A percentile compares a stretch with the other conserved stretches of the same genome.
These are phyloP conservation scores for Trypanosoma congolense DNA, from an alignment of 208 protist genomes.

Conservation along the genomic window DNA sequence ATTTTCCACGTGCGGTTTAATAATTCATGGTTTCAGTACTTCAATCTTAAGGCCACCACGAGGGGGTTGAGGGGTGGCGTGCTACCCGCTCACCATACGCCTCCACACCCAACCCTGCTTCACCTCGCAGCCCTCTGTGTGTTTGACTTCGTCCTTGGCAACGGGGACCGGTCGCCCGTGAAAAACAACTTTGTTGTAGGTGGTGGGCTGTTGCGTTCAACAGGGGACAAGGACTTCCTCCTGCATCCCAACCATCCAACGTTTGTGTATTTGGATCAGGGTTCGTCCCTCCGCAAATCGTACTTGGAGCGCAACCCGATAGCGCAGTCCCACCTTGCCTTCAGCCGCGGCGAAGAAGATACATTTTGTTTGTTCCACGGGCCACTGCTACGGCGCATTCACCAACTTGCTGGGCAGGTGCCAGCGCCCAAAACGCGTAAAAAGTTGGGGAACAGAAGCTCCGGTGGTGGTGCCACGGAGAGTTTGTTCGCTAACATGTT, in stretches of 20 bases:
- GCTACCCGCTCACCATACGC: neutral
- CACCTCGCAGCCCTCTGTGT: conserved; percentile 29
- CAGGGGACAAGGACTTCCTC: neutral
- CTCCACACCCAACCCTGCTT: conserved; percentile 9
- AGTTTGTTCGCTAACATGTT: conserved; percentile 3
- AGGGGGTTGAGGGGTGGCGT: neutral
- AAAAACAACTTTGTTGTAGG: conserved; percentile 50
- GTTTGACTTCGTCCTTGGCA: conserved; percentile 37
- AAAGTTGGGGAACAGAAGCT: neutral
- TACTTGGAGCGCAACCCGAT: conserved; percentile 25
- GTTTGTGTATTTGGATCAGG: conserved; percentile 40
- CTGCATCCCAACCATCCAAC: conserved; percentile 30
- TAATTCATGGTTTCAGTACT: conserved; percentile 24
- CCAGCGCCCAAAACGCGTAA: conserved; percentile 1
- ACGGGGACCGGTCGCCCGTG: conserved; percentile 37
- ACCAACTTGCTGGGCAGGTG: conserved; percentile 2
- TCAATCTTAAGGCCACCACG: conserved; percentile 17
- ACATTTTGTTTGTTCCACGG: conserved; percentile 34
- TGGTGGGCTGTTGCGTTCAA: neutral
- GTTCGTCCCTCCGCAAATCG: conserved; percentile 23
- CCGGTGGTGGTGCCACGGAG: neutral
- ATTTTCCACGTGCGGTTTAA: conserved; percentile 30
- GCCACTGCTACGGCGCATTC: conserved; percentile 19
- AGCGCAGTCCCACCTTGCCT: conserved; percentile 7
- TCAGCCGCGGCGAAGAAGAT: conserved; percentile 9